Percentiles rank a stretch among this genome's conserved stretches.
phyloP scores from a whole-genome alignment of 2,329 filamentous ascomycete species.

The Cladosporium sp. region DNA sequence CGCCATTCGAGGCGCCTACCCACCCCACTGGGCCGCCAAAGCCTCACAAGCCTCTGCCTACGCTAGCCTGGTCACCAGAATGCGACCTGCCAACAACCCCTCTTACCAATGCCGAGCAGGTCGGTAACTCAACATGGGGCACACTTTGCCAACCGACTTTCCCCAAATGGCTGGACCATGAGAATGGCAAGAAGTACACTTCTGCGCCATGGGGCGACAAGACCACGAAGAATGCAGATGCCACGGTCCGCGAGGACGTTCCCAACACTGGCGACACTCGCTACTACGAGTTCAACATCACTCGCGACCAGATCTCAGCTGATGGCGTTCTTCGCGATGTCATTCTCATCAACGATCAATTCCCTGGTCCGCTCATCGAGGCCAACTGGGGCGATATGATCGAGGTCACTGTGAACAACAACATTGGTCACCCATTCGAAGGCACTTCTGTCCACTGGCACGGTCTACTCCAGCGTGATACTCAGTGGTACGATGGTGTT shows the following conservation, averaged over 20 bases:
- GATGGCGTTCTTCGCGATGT: slow-evolving; percentile 24
- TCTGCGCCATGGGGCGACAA: slow-evolving; percentile 25
- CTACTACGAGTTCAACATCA: slow-evolving; percentile 26
- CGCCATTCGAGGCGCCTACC: slow-evolving; percentile 3
- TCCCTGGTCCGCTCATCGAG: slow-evolving; percentile 24
- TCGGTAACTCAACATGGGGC: slow-evolving; percentile 22
- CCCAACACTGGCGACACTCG: slow-evolving; percentile 28
- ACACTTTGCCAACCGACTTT: slow-evolving; percentile 21
- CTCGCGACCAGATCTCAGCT: slow-evolving; percentile 19
- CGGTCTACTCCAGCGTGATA: slow-evolving; percentile 33
- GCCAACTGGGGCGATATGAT: slow-evolving; percentile 40
- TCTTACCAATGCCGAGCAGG: slow-evolving; percentile 23
- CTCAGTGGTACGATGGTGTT: slow-evolving; percentile 40
- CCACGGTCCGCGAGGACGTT: slow-evolving; percentile 22
- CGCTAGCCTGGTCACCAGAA: not conserved
- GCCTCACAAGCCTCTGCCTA: slow-evolving; percentile 2
- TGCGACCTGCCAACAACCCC: slow-evolving; percentile 15
- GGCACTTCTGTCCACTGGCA: slow-evolving; percentile 42
- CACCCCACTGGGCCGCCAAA: not conserved
- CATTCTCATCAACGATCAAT: slow-evolving; percentile 23
- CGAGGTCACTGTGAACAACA: slow-evolving; percentile 33
- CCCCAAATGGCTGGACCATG: slow-evolving; percentile 22
- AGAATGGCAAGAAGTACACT: slow-evolving; percentile 13
- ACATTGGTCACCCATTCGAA: slow-evolving; percentile 26
- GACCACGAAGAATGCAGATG: slow-evolving; percentile 24